Base-by-base conservation (phyloP, 306 rosid genomes). In the Quillaja saponaria region DNA sequence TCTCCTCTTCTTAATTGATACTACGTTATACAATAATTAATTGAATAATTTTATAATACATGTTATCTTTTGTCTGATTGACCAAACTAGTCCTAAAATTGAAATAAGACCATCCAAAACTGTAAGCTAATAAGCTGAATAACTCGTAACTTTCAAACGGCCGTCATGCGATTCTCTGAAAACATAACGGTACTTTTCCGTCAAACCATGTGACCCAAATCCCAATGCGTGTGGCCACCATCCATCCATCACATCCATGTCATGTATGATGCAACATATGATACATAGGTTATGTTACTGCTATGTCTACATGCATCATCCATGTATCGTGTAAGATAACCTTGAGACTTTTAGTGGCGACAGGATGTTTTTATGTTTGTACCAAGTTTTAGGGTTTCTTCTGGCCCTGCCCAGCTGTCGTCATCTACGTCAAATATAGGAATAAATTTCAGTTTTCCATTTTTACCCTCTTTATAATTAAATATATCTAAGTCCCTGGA, bases 51-150 rank as follows among this genome's bases (percentile, higher is more conserved):
- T n/a, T n/a, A n/a, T n/a, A n/a, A n/a, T n/a, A n/a, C n/a, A n/a
- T n/a, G n/a, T n/a, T n/a, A n/a, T n/a, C n/a, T n/a, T n/a, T n/a
- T n/a, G n/a, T n/a, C n/a, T n/a, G n/a, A n/a, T n/a, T n/a, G n/a
- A n/a, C n/a, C n/a, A n/a, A n/a, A n/a, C n/a, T n/a, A n/a, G n/a
- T n/a, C n/a, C n/a, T n/a, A n/a, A n/a, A n/a, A n/a, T n/a, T n/a
- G n/a, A n/a, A n/a, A n/a, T n/a, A 31, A 35, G 66, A 68, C 66
- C 63, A 67, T 75, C 73, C 73, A 75, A n/a, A n/a, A 58, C 63
- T 71, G 78, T 75, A 77, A n/a, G 42, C 74, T 54, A 13, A 9
- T 69, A 8, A 42, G 53, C 51, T 56, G 48, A 58, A 42, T 17
- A 34, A 12, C 72, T 71, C 76, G 67, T 62, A 20, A 40, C 62